Evolutionary conservation across 1,284 basidiomycete species (phyloP), one percentile per base, ranked within the genome.

Genomic region (Marasmius tenuissimus): DNA sequence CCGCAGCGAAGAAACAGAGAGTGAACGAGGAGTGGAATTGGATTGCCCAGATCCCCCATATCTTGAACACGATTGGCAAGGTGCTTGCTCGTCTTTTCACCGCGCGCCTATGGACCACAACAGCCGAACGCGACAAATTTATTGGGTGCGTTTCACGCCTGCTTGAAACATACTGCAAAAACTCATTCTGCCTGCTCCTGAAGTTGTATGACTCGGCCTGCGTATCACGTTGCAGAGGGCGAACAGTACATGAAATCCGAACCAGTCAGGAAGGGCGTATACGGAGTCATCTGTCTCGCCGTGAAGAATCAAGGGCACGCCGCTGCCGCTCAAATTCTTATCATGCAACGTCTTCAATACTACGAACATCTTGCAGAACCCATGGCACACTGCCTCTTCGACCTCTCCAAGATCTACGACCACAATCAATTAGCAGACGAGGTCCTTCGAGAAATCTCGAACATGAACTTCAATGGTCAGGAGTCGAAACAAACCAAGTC

Each of bases 311-410:
- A 98, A 67, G 88, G 85, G 1, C 96, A 98, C 68, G 83, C 86
- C 0, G 87, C 92, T 62, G 87, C 88, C 52, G 92, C 92, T 0
- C 95, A 97, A 70, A 96, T 94, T 60, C 87, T 86, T 64, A 94
- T 99, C 74, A 91, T 96, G 75, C 96, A 98, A 73, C 88, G 87
- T 60, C 80, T 99, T 12, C 95, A 97, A 64, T 97, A 97, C 75
- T 94, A 91, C 69, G 97, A 99, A 69, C 96, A 98, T 72, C 85
- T 98, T 34, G 88, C 93, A 0, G 96, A 98, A 71, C 89, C 92
- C 0, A 93, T 98, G 89, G 96, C 96, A 0, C 96, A 98, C 68
- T 88, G 94, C 40, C 83, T 98, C 8, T 83, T 86, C 35, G 79
- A 91, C 49, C 83, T 98, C 51, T 85, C 90, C 16, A 89, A 89